Base-by-base conservation (phyloP, 2,329 filamentous ascomycete species). In the Penicillium aurantiogriseum region DNA sequence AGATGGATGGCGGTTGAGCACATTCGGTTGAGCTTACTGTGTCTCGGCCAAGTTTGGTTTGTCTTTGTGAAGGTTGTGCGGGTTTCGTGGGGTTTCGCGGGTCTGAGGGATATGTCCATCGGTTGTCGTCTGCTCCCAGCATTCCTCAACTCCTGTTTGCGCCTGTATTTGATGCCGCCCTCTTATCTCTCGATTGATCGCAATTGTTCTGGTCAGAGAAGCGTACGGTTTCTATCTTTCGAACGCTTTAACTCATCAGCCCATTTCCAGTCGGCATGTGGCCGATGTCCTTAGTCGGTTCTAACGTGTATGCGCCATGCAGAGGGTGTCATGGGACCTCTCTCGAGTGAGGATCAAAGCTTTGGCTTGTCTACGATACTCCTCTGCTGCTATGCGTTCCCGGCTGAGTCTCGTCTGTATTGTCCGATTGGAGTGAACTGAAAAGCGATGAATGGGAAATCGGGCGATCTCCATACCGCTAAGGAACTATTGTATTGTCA, bases 341-440 rank as follows among this genome's bases (percentile, higher is more conserved):
- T 91, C 89, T 85, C 74, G 88, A 84, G 89, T 92, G 91, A 89
- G 89, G 80, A 88, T 95, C 91, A 95, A 91, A 92, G 91, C 81
- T 87, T 91, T 80, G 90, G 84, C 91, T 93, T 92, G 90, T 93
- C 90, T 80, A 83, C 52, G 33, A 54, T 79, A 66, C 69, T 71
- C 51, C 39, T 54, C 44, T 64, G 52, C 29, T 58, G 62, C 48
- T 61, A 43, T 53, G 40, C 60, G 46, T 63, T 51, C 23, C 48
- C 42, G 27, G n/a, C 23, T 17, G 8, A 44, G 45, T 39, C 51
- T 58, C 44, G 27, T 39, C 45, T n/a, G 35, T 44, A 36, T 40
- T 46, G 54, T 59, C 51, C n/a, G 56, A 51, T 56, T 56, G 40
- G 55, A 43, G 27, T 58, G 44, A 46, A 56, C 55, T 61, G 61